Evolutionary conservation across 495 filamentous ascomycete genomes (phyloP).

Genomic region (Aspergillus haitiensis): DNA sequence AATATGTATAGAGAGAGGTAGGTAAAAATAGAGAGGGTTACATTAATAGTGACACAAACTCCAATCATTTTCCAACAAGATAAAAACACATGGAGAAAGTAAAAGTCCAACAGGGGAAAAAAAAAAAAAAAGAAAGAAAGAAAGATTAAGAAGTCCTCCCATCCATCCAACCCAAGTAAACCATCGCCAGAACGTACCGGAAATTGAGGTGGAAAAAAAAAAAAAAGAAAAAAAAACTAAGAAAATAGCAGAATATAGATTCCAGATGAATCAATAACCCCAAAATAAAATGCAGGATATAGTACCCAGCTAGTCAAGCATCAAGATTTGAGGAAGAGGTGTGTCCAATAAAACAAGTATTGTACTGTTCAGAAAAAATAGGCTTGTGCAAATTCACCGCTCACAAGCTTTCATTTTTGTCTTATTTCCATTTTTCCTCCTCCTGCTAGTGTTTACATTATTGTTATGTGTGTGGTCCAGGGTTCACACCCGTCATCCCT

Average conservation of each 20-base stretch:
- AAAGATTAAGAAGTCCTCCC: constrained; percentile 10
- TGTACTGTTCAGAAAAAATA: neutral
- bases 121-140: constrained; percentile 7
- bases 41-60: neutral
- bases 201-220: neutral
- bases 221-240: neutral
- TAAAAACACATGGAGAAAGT: neutral
- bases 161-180: constrained; percentile 11
- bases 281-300: neutral
- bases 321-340: too few relatives aligned
- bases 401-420: neutral
- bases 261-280: neutral
- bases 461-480: constrained; percentile 15
- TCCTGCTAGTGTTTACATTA: neutral
- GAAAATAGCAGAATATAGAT: neutral
- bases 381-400: too few relatives aligned
- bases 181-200: constrained; percentile 13
- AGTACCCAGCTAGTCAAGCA: neutral
- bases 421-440: neutral
- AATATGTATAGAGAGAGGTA: neutral
- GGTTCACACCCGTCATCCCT: constrained; percentile 28
- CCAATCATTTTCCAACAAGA: neutral
- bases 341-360: too few relatives aligned
- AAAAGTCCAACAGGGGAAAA: constrained; percentile 4
- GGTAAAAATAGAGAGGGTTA: neutral